Percentiles rank a stretch among this genome's conserved stretches.
Evolutionary conservation across 2,329 filamentous ascomycete species (phyloP).

Genomic region (Phyllachora maydis): DNA sequence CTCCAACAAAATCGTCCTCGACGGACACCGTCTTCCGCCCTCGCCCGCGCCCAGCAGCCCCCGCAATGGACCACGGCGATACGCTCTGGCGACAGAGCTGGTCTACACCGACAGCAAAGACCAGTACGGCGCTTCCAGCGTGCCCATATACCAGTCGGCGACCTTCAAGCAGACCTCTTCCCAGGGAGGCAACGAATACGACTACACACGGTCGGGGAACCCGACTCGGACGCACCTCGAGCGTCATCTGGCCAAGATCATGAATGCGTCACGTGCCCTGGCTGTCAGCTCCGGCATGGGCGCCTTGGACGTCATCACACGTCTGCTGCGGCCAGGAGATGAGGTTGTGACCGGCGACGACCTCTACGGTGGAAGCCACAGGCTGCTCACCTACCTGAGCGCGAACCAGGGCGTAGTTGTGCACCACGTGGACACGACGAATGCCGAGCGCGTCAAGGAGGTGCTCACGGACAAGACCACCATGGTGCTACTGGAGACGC

Average conservation of each 20-base stretch:
- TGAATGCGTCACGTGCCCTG: constrained; percentile 80
- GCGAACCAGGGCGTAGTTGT: constrained; percentile 82
- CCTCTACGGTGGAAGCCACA: constrained; percentile 87
- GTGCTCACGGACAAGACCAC: constrained; percentile 64
- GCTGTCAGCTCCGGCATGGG: constrained; percentile 97
- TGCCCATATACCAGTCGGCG: constrained; percentile 95
- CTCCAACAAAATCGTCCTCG: constrained; percentile 46
- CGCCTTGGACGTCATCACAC: constrained; percentile 86
- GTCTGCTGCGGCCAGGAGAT: constrained; percentile 75
- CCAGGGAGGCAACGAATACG: constrained; percentile 71
- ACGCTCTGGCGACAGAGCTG: constrained; percentile 86
- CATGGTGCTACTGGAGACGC: constrained; percentile 91
- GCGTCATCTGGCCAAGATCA: constrained; percentile 94
- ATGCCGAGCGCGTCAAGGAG: constrained; percentile 45
- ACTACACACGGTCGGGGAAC: constrained; percentile 96
- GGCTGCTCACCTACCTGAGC: constrained; percentile 78
- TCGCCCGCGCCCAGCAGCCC: constrained; percentile 89
- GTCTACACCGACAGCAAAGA: constrained; percentile 93
- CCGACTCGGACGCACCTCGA: constrained; percentile 92
- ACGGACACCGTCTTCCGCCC: constrained; percentile 70
- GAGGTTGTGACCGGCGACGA: constrained; percentile 96
- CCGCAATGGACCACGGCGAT: constrained; percentile 58
- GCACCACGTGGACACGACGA: constrained; percentile 89
- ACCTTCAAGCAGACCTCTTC: constrained; percentile 91
- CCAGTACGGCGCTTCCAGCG: constrained; percentile 90